Percentiles rank a stretch among this genome's conserved stretches.
These are phyloP conservation scores for Xylaria sp. DNA, from an alignment of 2,329 filamentous ascomycete genomes.

Conservation along the genomic window DNA sequence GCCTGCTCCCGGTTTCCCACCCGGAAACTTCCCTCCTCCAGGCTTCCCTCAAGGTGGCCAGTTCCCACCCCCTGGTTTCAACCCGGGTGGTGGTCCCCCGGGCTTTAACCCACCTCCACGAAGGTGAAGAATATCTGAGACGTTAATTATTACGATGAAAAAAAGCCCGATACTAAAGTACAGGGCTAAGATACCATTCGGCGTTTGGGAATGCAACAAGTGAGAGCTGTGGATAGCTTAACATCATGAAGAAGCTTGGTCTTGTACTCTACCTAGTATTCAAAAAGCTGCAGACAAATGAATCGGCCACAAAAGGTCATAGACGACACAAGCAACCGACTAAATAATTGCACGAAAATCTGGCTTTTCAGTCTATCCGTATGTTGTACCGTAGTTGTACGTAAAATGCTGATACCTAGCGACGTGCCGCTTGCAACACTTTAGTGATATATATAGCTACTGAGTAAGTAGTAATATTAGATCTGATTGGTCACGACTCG, in stretches of 20 bases:
- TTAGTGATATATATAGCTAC: not conserved
- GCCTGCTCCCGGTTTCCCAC: conserved; percentile 46
- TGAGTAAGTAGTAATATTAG: too few species aligned
- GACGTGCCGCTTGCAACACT: conserved; percentile 25
- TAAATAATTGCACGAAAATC: conserved; percentile 1
- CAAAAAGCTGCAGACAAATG: conserved; percentile 36
- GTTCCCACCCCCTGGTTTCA: conserved; percentile 65
- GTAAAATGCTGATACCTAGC: not conserved
- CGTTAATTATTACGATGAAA: conserved; percentile 27
- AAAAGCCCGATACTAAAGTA: conserved; percentile 18
- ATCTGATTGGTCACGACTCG: conserved; percentile 29
- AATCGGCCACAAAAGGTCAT: conserved; percentile 29
- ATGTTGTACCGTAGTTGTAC: not conserved
- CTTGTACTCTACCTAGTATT: conserved; percentile 35
- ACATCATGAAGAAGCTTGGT: conserved; percentile 37
- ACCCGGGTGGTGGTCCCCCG: conserved; percentile 63
- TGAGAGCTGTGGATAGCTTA: conserved; percentile 42
- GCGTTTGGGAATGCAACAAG: conserved; percentile 49
- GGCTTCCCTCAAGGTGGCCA: conserved; percentile 58
- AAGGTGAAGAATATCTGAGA: conserved; percentile 56
- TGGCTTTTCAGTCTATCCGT: not conserved
- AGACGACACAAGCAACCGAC: conserved; percentile 6
- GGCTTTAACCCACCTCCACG: conserved; percentile 81
- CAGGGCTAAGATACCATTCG: conserved; percentile 39
- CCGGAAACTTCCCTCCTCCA: conserved; percentile 59